These are phyloP conservation scores for Xanthoconium purpureum DNA, from an alignment of 768 basidiomycete species.

Conservation along the genomic window DNA sequence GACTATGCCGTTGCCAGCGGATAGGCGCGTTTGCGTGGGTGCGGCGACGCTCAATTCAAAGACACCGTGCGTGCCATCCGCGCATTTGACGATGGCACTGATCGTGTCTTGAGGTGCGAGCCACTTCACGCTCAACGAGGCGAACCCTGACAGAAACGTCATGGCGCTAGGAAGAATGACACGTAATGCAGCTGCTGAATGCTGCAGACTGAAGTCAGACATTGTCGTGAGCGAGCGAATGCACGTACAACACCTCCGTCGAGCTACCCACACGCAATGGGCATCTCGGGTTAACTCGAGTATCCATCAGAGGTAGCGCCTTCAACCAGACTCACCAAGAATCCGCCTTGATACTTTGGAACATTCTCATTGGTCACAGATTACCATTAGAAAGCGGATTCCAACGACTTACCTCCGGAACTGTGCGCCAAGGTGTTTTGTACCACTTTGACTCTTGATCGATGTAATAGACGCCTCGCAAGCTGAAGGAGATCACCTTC, in stretches of 20 bases:
- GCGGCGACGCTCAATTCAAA: constrained; percentile 63
- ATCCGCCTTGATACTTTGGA: constrained; percentile 72
- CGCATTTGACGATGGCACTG: constrained; percentile 45
- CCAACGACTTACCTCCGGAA: constrained; percentile 62
- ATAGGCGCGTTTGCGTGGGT: constrained; percentile 43
- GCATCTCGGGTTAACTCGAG: not conserved
- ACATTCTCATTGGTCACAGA: not conserved
- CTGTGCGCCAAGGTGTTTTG: constrained; percentile 79
- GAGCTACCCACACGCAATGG: constrained; percentile 41
- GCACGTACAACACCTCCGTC: constrained; percentile 73
- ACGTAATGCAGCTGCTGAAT: constrained; percentile 63
- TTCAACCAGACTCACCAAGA: constrained; percentile 52
- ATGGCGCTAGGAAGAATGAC: constrained; percentile 52
- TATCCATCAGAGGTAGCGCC: not conserved
- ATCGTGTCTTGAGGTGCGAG: constrained; percentile 82
- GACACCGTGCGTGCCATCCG: constrained; percentile 55
- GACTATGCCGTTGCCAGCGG: constrained; percentile 29
- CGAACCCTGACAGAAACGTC: constrained; percentile 57
- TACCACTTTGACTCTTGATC: constrained; percentile 70
- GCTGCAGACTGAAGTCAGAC: constrained; percentile 36
- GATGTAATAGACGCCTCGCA: constrained; percentile 49
- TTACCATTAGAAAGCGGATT: not conserved
- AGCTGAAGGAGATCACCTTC: constrained; percentile 63
- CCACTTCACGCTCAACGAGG: constrained; percentile 67
- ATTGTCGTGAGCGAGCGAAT: not conserved